These are phyloP conservation scores for Alternaria sp. DNA, from an alignment of 2,329 filamentous ascomycete species.

Conservation along the genomic window DNA sequence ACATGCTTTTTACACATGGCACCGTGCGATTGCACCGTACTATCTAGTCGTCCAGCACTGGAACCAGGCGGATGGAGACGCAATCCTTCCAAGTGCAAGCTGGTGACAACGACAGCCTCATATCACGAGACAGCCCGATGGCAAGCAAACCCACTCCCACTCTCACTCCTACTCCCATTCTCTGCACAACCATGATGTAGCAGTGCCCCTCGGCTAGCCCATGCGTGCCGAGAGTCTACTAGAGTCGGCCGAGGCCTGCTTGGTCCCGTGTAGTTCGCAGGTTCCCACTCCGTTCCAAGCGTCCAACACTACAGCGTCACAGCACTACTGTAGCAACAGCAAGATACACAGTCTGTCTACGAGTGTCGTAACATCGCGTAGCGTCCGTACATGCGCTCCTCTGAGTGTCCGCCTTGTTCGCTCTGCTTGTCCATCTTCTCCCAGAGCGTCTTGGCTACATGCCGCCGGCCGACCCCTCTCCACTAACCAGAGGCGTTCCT, in stretches of 20 bases:
- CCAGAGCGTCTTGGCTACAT: constrained; percentile 35
- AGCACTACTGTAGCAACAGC: not conserved
- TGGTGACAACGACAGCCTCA: not conserved
- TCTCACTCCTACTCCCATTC: constrained; percentile 3
- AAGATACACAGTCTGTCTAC: not conserved
- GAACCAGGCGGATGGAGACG: not conserved
- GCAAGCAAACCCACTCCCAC: constrained; percentile 8
- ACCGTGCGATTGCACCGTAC: not conserved
- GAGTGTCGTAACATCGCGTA: not conserved
- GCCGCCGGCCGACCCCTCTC: constrained; percentile 32
- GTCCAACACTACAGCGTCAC: constrained; percentile 12
- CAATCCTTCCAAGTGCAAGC: not conserved
- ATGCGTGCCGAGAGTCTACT: constrained; percentile 15
- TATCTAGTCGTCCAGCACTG: too few species aligned
- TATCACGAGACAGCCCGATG: constrained; percentile 8
- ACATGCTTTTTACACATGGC: not conserved
- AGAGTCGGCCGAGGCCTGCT: constrained; percentile 11
- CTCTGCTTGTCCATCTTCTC: constrained; percentile 20
- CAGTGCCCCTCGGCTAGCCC: constrained; percentile 20
- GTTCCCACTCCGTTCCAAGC: constrained; percentile 12
- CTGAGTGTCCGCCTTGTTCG: constrained; percentile 25
- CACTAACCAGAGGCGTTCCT: constrained; percentile 17
- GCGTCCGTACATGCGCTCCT: constrained; percentile 18
- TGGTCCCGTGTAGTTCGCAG: constrained; percentile 17
- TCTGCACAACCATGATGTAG: constrained; percentile 17